phyloP scores from a whole-genome alignment of 2,329 filamentous ascomycete species.

The Davidsoniella eucalypti region DNA sequence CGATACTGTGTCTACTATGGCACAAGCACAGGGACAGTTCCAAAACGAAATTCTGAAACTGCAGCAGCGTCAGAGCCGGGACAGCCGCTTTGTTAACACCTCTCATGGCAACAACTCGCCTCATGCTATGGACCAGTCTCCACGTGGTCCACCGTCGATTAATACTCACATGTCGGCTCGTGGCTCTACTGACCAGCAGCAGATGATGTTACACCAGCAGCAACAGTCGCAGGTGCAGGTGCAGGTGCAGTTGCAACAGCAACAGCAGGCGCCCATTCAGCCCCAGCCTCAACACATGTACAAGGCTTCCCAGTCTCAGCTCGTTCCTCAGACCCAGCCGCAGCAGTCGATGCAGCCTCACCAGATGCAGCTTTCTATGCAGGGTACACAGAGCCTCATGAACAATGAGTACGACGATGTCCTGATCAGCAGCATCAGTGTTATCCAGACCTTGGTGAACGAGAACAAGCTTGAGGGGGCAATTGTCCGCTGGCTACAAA shows the following conservation, averaged over 20 bases:
- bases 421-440: constrained; percentile 35
- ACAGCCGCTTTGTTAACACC: constrained; percentile 11
- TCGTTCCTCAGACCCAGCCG: constrained; percentile 14
- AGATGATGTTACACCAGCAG: constrained; percentile 15
- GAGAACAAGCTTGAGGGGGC: constrained; percentile 45
- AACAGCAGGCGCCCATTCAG: constrained; percentile 11
- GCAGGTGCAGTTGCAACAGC: constrained; percentile 26
- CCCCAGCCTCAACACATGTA: constrained; percentile 12
- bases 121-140: constrained; percentile 12
- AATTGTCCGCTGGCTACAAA: constrained; percentile 51
- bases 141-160: constrained; percentile 12
- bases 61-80: constrained; percentile 20
- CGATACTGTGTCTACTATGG: constrained; percentile 54
- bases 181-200: constrained; percentile 17
- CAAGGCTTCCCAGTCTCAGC: constrained; percentile 16
- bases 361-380: constrained; percentile 9
- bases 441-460: constrained; percentile 46
- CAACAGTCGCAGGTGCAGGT: constrained; percentile 33
- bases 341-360: constrained; percentile 15
- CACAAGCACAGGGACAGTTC: constrained; percentile 48
- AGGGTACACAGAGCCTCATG: background rate
- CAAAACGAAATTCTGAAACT: constrained; percentile 47
- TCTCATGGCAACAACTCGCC: constrained; percentile 12
- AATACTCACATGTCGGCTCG: constrained; percentile 15
- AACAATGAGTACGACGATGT: constrained; percentile 27